These are phyloP conservation scores for Colletotrichum sp. DNA, from an alignment of 2,329 filamentous ascomycete genomes.

Conservation along the genomic window DNA sequence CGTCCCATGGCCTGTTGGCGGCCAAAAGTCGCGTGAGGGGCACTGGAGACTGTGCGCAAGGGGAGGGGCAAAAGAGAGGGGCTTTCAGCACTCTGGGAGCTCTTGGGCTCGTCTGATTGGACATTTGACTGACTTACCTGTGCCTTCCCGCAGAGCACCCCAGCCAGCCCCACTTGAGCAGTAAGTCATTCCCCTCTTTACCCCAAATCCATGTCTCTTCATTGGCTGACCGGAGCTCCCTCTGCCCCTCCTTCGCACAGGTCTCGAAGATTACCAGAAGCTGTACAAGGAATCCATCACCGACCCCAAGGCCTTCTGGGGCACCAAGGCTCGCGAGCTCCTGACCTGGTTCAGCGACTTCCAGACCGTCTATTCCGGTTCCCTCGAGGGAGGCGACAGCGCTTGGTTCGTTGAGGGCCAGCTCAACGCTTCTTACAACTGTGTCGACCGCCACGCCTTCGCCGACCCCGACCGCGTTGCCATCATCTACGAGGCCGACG, in stretches of 20 bases:
- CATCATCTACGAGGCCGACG: conserved; percentile 98
- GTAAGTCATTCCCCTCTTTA: conserved; percentile 46
- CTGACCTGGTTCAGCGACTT: conserved; percentile 92
- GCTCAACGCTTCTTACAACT: conserved; percentile 97
- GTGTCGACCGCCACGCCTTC: conserved; percentile 94
- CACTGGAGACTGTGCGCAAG: conserved; percentile 9
- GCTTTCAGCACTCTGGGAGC: conserved; percentile 1
- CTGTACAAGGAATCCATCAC: conserved; percentile 86
- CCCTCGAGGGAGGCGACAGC: conserved; percentile 78
- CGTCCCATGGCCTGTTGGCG: conserved; percentile 1
- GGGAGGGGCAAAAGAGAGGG: conserved; percentile 9
- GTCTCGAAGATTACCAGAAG: conserved; percentile 69
- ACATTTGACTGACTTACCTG: conserved; percentile 33
- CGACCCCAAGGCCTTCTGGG: conserved; percentile 91
- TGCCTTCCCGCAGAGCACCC: conserved; percentile 63
- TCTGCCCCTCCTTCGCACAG: conserved; percentile 37
- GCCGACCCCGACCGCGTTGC: conserved; percentile 91
- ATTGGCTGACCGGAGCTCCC: conserved; percentile 19
- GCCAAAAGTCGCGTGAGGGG: conserved; percentile 19
- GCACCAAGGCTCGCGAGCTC: conserved; percentile 80
- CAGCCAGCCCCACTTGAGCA: conserved; percentile 68
- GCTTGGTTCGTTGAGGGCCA: conserved; percentile 95
- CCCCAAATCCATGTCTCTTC: conserved; percentile 11
- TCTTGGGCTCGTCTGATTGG: conserved; percentile 8
- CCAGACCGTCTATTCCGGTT: conserved; percentile 82